Base-by-base conservation (phyloP, 2,329 filamentous ascomycete genomes). In the Elsinoe necatrix region DNA sequence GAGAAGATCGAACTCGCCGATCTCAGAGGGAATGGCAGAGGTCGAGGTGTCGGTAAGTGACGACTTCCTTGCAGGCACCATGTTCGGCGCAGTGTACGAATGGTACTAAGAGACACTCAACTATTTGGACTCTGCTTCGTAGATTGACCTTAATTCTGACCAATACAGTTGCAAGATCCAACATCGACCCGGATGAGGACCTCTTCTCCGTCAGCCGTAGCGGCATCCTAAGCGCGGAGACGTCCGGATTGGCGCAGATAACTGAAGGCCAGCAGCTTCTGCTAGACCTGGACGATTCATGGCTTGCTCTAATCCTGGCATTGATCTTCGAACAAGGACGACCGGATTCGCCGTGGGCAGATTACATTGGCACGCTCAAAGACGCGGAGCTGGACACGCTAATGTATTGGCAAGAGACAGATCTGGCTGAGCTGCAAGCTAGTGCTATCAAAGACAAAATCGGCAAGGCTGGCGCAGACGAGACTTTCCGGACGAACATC, bases 381-480 rank as follows among this genome's bases (percentile, higher is more conserved):
- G 59, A 59, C 18, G 67, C 68, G 55, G 65, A 72, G 1, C 95
- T 95, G 66, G 82, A 93, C 68, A 95, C 89, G 1, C 79, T 92
- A 61, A 95, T 96, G 87, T 95, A 91, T 72, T 96, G 91, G 91
- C 75, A 80, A 1, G 74, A 79, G 0, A 72, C 75, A 0, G 89
- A 95, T 68, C 75, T 95, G 2, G 72, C 75, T 0, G 77, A 85
- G 64, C 79, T 95, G 7, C 85, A 92, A 71, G 87, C 85, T 16
- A 91, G 87, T 66, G 81, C 87, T 0, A 81, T 93, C n/a, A 69
- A 84, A 2, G 72, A 79, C 60, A 92, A 90, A 68, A 86, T 95
- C 61, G 90, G 89, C 48, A 87, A 82, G 62, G 75, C 80, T 3
- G 77, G 80, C 56, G 89, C 89, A 1, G 84, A 95, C 59, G 72